Conservation (phyloP, 345 rosid genomes). For the Boechera stricta region DNA sequence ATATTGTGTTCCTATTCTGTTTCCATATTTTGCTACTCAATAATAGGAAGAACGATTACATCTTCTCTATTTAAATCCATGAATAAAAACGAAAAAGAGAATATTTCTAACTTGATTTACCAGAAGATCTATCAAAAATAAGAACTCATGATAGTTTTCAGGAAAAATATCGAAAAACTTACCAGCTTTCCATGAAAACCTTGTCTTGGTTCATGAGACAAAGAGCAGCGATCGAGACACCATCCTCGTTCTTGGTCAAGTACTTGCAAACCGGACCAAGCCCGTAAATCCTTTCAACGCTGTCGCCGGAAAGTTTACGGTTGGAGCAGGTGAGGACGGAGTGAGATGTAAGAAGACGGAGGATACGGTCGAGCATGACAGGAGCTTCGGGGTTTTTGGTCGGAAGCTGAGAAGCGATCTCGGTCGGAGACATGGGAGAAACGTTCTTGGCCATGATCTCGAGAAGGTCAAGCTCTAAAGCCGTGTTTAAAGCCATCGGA, state of each 20-base stretch:
- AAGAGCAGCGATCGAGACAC: conserved; percentile 72
- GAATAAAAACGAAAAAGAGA: neutral
- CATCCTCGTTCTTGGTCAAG: conserved; percentile 80
- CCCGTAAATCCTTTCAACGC: conserved; percentile 64
- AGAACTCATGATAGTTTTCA: neutral
- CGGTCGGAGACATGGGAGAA: too few species aligned
- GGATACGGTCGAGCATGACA: too few species aligned
- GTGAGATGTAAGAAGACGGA: too few species aligned
- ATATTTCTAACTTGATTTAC: neutral
- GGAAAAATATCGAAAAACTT: conserved; percentile 7
- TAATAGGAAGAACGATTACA: conserved; percentile 22
- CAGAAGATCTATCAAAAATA: conserved; percentile 9
- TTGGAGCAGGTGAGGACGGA: too few species aligned
- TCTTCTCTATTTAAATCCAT: conserved; percentile 1
- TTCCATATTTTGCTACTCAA: conserved; percentile 2
- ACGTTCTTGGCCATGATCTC: conserved; percentile 71
- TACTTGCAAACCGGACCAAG: conserved; percentile 82
- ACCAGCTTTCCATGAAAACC: conserved; percentile 97
- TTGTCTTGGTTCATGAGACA: conserved; percentile 89
- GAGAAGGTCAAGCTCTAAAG: conserved; percentile 83
- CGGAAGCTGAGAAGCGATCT: too few species aligned
- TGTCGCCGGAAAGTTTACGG: too few species aligned
- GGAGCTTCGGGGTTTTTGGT: too few species aligned
- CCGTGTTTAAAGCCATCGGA: conserved; percentile 86
- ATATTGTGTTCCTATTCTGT: neutral